Evolutionary conservation across 257 asterid genomes (phyloP), one percentile per base, ranked within the genome.

Genomic region (Solanum piurae): DNA sequence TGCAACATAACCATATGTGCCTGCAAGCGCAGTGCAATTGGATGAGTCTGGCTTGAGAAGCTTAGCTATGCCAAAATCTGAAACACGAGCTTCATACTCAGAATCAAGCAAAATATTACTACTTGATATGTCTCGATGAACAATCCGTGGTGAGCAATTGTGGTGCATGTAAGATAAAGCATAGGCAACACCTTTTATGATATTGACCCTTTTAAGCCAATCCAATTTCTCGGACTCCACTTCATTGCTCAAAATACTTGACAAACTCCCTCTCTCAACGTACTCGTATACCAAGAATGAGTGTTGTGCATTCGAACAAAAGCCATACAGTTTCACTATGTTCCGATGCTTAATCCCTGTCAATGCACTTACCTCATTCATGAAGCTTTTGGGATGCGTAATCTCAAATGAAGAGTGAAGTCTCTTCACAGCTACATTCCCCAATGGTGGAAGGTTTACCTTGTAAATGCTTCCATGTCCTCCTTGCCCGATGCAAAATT

Each of bases 261-360:
- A 37, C 38, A 38, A 64, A 64, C 76, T 33, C 7, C 79, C 79
- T 6, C 27, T 64, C 23, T 84, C 87, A 23, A 62, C 29, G 25
- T 42, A 87, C 72, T 87, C 83, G 7, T 87, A 87, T 25, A 82
- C 82, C 36, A 87, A 87, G 44, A 87, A 13, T 0, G 83, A 44
- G 77, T 87, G 87, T 29, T 16, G 7, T 46, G 42, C 76, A n/a
- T 76, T 37, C 1, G 86, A 87, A 85, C 89, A 87, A 55, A 9
- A 86, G 55, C 88, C 88, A 2, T 84, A 40, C 38, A 84, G 62
- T 18, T 64, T 84, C 46, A 73, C 83, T 27, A 86, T 86, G 86
- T 76, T 76, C 14, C 36, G 52, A 12, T 86, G 88, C 38, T 55
- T 38, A 8, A 38, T 58, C 34, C 49, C 84, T 10, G 87, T 85